phyloP scores from a whole-genome alignment of 352 stramenopile species.

The Albugo candida region DNA sequence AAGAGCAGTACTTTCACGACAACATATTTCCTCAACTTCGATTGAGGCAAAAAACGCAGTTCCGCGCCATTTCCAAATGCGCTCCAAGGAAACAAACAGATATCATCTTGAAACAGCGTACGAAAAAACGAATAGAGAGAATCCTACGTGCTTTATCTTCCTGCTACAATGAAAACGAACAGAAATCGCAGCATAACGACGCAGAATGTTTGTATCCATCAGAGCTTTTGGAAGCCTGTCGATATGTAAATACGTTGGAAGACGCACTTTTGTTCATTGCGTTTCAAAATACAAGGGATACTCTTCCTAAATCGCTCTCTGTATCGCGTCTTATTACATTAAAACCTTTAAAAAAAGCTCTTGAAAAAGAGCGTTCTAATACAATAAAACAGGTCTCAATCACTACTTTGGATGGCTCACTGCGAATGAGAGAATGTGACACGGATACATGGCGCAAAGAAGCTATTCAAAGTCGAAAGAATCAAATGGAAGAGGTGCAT shows the following conservation, averaged over 20 bases:
- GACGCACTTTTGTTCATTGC: slow-evolving; percentile 44
- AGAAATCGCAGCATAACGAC: slow-evolving; percentile 21
- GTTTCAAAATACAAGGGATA: slow-evolving; percentile 32
- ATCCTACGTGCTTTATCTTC: slow-evolving; percentile 14
- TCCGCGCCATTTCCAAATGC: background rate
- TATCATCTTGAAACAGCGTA: slow-evolving; percentile 30
- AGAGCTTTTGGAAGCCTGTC: slow-evolving; percentile 18
- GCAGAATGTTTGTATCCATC: slow-evolving; percentile 21
- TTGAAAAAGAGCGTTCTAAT: no score
- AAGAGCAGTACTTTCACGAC: no score
- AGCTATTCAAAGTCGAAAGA: background rate
- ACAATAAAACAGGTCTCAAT: no score
- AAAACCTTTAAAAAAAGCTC: no score
- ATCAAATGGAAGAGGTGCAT: background rate
- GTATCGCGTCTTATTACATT: no score
- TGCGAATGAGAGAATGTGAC: slow-evolving; percentile 4
- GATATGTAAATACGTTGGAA: slow-evolving; percentile 40
- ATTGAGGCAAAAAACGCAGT: no score
- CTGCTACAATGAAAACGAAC: slow-evolving; percentile 21
- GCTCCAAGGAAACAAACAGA: slow-evolving; percentile 15
- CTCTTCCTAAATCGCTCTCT: slow-evolving; percentile 14
- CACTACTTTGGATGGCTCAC: slow-evolving; percentile 6
- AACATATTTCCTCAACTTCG: no score
- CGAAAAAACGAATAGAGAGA: background rate
- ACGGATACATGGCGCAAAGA: slow-evolving; percentile 1